Evolutionary conservation across 2,329 filamentous ascomycete genomes (phyloP).

Genomic region (Ophiostoma perfectum): DNA sequence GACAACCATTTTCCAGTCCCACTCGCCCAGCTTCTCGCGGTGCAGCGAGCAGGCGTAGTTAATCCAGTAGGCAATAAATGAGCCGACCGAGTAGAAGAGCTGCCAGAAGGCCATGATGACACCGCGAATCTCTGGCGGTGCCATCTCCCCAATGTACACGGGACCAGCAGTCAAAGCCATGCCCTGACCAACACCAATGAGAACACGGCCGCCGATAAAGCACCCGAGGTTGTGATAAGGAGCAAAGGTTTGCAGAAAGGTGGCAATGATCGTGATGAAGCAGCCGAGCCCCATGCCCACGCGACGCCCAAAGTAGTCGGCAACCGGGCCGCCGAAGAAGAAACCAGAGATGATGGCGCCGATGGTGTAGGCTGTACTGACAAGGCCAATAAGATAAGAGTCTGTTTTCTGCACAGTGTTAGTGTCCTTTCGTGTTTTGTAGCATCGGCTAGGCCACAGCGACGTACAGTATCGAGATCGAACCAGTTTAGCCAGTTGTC

Average conservation of each 20-base stretch:
- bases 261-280: slow-evolving; percentile 59
- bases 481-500: slow-evolving; percentile 62
- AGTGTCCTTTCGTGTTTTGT: neutral
- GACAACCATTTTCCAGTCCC: slow-evolving; percentile 69
- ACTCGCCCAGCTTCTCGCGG: slow-evolving; percentile 53
- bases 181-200: slow-evolving; percentile 66
- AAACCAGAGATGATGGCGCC: slow-evolving; percentile 65
- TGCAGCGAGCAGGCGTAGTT: slow-evolving; percentile 58
- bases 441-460: neutral
- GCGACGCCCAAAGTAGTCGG: slow-evolving; percentile 58
- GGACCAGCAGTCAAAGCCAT: slow-evolving; percentile 58
- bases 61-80: slow-evolving; percentile 61
- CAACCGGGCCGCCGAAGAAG: slow-evolving; percentile 60
- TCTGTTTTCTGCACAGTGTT: slow-evolving; percentile 32
- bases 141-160: slow-evolving; percentile 65
- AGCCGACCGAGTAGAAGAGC: slow-evolving; percentile 60
- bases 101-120: slow-evolving; percentile 67
- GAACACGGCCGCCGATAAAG: slow-evolving; percentile 63
- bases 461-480: slow-evolving; percentile 37
- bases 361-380: slow-evolving; percentile 67
- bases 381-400: slow-evolving; percentile 42
- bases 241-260: slow-evolving; percentile 62
- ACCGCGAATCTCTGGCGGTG: slow-evolving; percentile 58
- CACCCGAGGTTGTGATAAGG: slow-evolving; percentile 55
- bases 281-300: slow-evolving; percentile 61